A percentile compares a stretch with the other conserved stretches of the same genome.
Evolutionary conservation across 2,329 filamentous ascomycete genomes (phyloP).

Genomic region (Monilinia polystroma): DNA sequence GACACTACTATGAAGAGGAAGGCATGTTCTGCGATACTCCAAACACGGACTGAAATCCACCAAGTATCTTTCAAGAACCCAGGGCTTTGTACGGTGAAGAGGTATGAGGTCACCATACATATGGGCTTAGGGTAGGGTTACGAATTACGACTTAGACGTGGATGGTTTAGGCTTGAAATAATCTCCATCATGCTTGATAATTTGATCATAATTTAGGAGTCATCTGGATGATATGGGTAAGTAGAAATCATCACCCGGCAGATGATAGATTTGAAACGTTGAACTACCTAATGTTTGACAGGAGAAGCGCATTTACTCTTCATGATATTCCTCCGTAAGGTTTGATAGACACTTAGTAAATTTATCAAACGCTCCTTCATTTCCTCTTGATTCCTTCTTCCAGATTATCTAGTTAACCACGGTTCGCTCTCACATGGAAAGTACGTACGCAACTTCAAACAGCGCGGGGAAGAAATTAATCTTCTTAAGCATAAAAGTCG

Average conservation of each 20-base stretch:
- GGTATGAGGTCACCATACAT: slow-evolving; percentile 17
- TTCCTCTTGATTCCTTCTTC: slow-evolving; percentile 28
- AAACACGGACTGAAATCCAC: background rate
- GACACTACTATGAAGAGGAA: background rate
- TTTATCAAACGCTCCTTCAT: slow-evolving; percentile 17
- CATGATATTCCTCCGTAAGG: slow-evolving; percentile 22
- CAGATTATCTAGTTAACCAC: background rate
- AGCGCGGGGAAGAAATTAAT: background rate
- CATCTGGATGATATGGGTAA: background rate
- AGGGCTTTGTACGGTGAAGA: background rate
- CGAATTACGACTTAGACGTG: background rate
- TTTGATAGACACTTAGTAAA: slow-evolving; percentile 17
- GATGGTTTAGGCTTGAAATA: background rate
- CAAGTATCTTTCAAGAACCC: background rate
- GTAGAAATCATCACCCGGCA: slow-evolving; percentile 4
- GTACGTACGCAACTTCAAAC: background rate
- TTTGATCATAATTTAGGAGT: slow-evolving; percentile 1
- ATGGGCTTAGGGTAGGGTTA: background rate
- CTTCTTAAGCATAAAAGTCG: slow-evolving; percentile 1
- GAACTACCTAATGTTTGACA: slow-evolving; percentile 34
- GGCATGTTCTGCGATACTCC: background rate
- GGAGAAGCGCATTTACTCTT: slow-evolving; percentile 7
- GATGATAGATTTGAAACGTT: slow-evolving; percentile 29
- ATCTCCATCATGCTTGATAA: background rate
- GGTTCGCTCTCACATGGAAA: background rate